Evolutionary conservation across 129 eudicot genomes (phyloP).

Genomic region (Mikania micrantha): DNA sequence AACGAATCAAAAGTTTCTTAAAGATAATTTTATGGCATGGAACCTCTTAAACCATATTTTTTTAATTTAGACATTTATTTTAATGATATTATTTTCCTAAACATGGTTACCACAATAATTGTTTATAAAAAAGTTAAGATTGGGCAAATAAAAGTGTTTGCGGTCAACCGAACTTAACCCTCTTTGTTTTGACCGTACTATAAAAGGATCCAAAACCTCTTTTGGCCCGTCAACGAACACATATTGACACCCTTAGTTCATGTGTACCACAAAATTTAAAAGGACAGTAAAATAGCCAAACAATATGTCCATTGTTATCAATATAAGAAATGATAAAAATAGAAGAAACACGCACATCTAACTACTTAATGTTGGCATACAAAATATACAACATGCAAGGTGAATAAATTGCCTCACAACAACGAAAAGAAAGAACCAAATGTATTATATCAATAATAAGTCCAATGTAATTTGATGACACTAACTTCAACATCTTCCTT

Average conservation of each 20-base stretch:
- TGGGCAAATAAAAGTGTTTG: neutral
- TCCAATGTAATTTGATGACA: neutral
- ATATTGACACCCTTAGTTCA: too few species aligned
- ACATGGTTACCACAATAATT: neutral
- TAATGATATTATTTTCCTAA: neutral
- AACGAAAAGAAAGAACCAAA: too few species aligned
- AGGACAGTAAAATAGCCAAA: too few species aligned
- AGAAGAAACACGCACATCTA: too few species aligned
- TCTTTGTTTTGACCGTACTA: neutral
- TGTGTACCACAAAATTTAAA: too few species aligned
- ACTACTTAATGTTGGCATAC: too few species aligned
- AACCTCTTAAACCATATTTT: neutral
- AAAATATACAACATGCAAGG: too few species aligned
- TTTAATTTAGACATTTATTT: neutral
- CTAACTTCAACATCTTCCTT: neutral
- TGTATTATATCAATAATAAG: neutral
- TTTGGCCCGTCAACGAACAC: neutral
- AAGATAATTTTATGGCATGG: neutral
- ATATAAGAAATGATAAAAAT: too few species aligned
- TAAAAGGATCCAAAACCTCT: neutral
- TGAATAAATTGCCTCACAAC: too few species aligned
- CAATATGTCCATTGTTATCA: too few species aligned
- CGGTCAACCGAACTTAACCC: neutral
- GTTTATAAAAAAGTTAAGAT: too few species aligned
- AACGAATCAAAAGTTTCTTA: neutral